These are phyloP conservation scores for Daedaleopsis sinensis DNA, from an alignment of 768 basidiomycete genomes.

Conservation along the genomic window DNA sequence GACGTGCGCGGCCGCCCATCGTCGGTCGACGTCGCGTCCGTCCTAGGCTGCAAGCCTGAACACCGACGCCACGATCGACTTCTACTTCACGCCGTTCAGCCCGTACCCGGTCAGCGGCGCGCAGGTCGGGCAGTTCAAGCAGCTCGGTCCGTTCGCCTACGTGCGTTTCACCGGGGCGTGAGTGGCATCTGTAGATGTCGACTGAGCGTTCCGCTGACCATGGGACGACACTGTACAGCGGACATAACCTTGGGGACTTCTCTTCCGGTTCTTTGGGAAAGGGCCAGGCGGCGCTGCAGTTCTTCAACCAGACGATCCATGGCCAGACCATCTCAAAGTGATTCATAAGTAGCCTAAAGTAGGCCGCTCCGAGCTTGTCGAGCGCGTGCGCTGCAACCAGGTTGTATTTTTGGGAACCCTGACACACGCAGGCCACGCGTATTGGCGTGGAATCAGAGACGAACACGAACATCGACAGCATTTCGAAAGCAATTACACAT, in stretches of 20 bases:
- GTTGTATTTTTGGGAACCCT: too few species aligned
- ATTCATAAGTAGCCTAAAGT: too few species aligned
- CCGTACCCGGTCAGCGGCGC: conserved; percentile 54
- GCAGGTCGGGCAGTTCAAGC: conserved; percentile 54
- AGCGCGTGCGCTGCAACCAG: too few species aligned
- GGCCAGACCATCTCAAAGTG: not conserved
- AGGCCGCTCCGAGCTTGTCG: not conserved
- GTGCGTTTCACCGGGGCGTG: conserved; percentile 44
- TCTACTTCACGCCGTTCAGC: conserved; percentile 43
- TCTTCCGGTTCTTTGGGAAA: not conserved
- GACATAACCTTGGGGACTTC: conserved; percentile 2
- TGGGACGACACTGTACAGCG: not conserved
- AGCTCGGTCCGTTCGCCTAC: conserved; percentile 57
- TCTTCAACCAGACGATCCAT: conserved; percentile 8
- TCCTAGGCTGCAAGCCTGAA: conserved; percentile 44
- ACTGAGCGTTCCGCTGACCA: not conserved
- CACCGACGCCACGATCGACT: conserved; percentile 46
- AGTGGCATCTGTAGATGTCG: conserved; percentile 1
- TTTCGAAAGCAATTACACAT: not conserved
- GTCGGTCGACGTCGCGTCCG: conserved; percentile 38
- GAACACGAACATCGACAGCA: not conserved
- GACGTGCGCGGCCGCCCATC: too few species aligned
- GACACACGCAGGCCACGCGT: not conserved
- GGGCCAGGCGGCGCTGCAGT: conserved; percentile 4
- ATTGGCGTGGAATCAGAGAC: not conserved